Evolutionary conservation across 1,284 basidiomycete species (phyloP), one percentile per base, ranked within the genome.

Genomic region (Puccinia brachypodii): DNA sequence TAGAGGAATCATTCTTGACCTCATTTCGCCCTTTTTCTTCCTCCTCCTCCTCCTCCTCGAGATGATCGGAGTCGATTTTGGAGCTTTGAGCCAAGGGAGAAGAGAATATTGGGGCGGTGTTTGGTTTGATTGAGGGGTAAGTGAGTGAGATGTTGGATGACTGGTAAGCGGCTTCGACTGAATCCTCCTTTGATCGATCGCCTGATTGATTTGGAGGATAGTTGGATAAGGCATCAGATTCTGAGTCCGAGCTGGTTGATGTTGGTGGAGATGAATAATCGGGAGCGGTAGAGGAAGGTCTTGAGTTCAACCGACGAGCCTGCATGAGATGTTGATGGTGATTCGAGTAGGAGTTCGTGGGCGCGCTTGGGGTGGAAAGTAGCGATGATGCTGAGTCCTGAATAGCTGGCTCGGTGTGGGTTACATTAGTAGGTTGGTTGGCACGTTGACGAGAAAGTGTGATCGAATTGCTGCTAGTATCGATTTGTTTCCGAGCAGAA

Each of bases 31-130:
- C 9, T 28, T 42, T 3, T 28, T 66, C 8, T 40, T 38, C 22
- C 13, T 68, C 62, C 9, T 42, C 9, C 14, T 42, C 3, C 14
- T 66, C 8, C 42, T 38, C 22, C 13, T 68, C 62, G 4, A 28
- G 42, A 71, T 71, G n/a, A n/a, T 33, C 33, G 56, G 50, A 16
- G 28, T 47, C 22, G 14, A 64, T 42, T 31, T 47, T 44, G 14
- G 78, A 14, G 60, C 33, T 73, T 16, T 73, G 47, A 28, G 78
- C 78, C 56, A 81, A 47, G 0, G 78, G 78, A 19, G 78, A 81
- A 2, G 78, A 74, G 42, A 73, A 81, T 28, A 53, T 58, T 11
- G 78, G 78, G n/a, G 44, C 38, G 4, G 78, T 81, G 47, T 74
- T 81, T 22, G 56, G 58, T 50, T 72, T 60, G 56, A 74, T 58